Percentiles rank a stretch among this genome's conserved stretches.
phyloP scores from a whole-genome alignment of 768 basidiomycete genomes.

The Mrakia frigida region DNA sequence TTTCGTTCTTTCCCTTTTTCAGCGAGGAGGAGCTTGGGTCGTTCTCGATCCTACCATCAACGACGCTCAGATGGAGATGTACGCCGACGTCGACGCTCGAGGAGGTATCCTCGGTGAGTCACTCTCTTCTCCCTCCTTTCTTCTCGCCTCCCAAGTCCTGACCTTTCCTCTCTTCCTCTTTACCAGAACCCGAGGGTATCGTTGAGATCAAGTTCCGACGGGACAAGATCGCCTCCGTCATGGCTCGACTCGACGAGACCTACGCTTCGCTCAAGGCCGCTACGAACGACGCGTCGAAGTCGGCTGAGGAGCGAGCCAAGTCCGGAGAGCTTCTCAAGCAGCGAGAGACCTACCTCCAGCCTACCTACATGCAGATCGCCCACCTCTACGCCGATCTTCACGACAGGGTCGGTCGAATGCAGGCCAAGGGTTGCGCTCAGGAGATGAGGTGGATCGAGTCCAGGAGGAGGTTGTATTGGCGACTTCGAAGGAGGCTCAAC shows the following conservation, averaged over 20 bases:
- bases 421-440: conserved; percentile 89
- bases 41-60: conserved; percentile 98
- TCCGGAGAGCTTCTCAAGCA: conserved; percentile 64
- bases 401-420: conserved; percentile 81
- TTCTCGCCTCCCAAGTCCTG: conserved; percentile 41
- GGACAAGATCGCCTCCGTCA: conserved; percentile 79
- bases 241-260: conserved; percentile 85
- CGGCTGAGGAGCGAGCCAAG: conserved; percentile 65
- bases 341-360: conserved; percentile 73
- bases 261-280: conserved; percentile 76
- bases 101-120: conserved; percentile 66
- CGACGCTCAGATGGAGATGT: conserved; percentile 95
- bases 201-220: conserved; percentile 96
- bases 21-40: conserved; percentile 97
- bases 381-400: conserved; percentile 93
- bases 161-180: neutral
- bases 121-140: neutral
- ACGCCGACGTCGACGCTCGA: conserved; percentile 89
- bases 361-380: conserved; percentile 90
- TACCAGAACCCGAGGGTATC: conserved; percentile 82
- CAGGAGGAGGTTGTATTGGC: conserved; percentile 82
- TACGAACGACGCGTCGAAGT: conserved; percentile 67
- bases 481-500: conserved; percentile 54
- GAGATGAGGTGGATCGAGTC: conserved; percentile 76
- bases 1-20: neutral